Evolutionary conservation across 148 eudicot species (phyloP), one percentile per base, ranked within the genome.

Genomic region (Salicornia ramosissima): DNA sequence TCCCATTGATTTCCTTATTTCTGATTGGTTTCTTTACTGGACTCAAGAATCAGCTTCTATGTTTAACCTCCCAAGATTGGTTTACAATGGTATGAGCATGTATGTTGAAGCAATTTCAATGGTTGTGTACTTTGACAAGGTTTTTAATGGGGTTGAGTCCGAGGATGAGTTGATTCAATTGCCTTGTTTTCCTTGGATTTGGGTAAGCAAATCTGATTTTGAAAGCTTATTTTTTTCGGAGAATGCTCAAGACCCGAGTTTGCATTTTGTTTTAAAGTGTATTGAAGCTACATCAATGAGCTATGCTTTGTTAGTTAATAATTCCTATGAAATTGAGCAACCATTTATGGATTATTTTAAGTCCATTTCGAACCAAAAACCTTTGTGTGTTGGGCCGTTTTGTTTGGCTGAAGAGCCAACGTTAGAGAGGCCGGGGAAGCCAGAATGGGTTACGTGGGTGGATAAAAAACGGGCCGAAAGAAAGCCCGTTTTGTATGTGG

Each of bases 21-120:
- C 88, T 0, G 97, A 91, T 55, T 80, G 86, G 12, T 91, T 91
- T 56, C 75, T 91, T 12, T 33, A 57, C n/a, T 91, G 95, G 97
- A 88, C 90, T 1, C 71, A 76, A 5, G 70, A 80, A 26, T 83
- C 88, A 1, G 85, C 86, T 1, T 22, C 80, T 12, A 76, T 75
- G 68, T 75, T 82, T n/a, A 75, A 80, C 10, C 82, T 91, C 50
- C 88, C 88, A 0, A 70, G 90, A 42, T 67, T 91, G 0, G 80
- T 51, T 22, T 83, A 55, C 31, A 63, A 67, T 18, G 90, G 97
- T 0, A 82, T 83, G 90, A 78, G 51, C 77, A 29, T 21, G 67
- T 85, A 74, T 53, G 69, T 80, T 33, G 19, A 2, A 5, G 2
- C 73, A 0, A 1, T 84, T 12, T 14, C 2, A 24, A 33, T 21